Percentiles rank a stretch among this genome's conserved stretches.
Evolutionary conservation across 23 red algal genomes (phyloP).

Genomic region (Gracilariopsis chorda): DNA sequence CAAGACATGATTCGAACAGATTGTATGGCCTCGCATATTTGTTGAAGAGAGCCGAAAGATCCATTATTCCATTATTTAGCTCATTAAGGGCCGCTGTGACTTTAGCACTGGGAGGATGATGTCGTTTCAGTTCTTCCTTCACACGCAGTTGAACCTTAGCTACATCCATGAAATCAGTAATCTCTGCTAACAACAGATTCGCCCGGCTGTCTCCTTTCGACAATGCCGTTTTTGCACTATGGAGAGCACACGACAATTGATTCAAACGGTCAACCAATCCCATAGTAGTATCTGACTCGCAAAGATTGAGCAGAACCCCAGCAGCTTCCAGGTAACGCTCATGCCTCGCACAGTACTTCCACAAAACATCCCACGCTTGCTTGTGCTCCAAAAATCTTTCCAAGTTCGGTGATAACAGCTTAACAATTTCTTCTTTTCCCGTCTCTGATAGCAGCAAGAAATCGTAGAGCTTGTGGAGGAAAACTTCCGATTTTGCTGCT

Average conservation of each 20-base stretch:
- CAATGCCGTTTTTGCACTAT: slow-evolving; percentile 68
- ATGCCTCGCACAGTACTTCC: slow-evolving; percentile 80
- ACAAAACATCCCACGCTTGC: slow-evolving; percentile 60
- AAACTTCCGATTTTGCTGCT: slow-evolving; percentile 11
- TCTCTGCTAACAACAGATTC: slow-evolving; percentile 50
- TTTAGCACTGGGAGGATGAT: slow-evolving; percentile 5
- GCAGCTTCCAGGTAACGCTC: slow-evolving; percentile 79
- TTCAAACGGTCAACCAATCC: slow-evolving; percentile 59
- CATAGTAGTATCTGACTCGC: slow-evolving; percentile 23
- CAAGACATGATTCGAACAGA: slow-evolving; percentile 73
- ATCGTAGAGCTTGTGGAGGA: slow-evolving; percentile 28
- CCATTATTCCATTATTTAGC: slow-evolving; percentile 60
- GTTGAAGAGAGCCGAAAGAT: slow-evolving; percentile 79
- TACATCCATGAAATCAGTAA: slow-evolving; percentile 82
- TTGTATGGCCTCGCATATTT: slow-evolving; percentile 67
- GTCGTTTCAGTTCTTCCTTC: slow-evolving; percentile 58
- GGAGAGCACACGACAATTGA: slow-evolving; percentile 76
- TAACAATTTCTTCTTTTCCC: slow-evolving; percentile 11
- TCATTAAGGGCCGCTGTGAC: neutral
- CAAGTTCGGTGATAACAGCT: neutral
- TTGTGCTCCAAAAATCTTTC: slow-evolving; percentile 67
- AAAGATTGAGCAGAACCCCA: slow-evolving; percentile 55
- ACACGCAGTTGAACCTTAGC: slow-evolving; percentile 78
- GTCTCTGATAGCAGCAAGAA: slow-evolving; percentile 15
- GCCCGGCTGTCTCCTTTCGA: slow-evolving; percentile 64